phyloP scores from a whole-genome alignment of 768 basidiomycete genomes.

The Wakefieldia striispora region DNA sequence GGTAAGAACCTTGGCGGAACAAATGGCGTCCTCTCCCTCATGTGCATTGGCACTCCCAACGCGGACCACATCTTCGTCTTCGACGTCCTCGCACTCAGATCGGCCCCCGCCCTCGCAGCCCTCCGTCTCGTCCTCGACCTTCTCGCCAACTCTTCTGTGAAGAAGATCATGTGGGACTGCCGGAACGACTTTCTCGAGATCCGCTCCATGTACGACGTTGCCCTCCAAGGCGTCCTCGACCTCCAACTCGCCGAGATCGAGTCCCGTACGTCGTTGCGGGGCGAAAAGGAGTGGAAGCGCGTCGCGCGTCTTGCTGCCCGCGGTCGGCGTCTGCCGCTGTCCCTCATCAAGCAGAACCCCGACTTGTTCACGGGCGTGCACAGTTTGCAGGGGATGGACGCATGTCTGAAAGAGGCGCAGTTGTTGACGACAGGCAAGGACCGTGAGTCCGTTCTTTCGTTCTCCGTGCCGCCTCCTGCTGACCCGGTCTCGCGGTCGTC shows the following conservation, averaged over 20 bases:
- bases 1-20: conserved; percentile 33
- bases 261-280: conserved; percentile 24
- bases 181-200: conserved; percentile 41
- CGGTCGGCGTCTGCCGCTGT: conserved; percentile 23
- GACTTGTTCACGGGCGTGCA: conserved; percentile 33
- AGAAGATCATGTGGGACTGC: conserved; percentile 44
- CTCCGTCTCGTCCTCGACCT: conserved; percentile 27
- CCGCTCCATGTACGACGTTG: conserved; percentile 23
- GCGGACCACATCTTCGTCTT: conserved; percentile 36
- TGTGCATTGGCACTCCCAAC: conserved; percentile 34
- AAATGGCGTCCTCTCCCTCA: conserved; percentile 34
- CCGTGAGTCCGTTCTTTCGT: conserved; percentile 22
- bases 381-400: conserved; percentile 35
- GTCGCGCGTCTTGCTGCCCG: conserved; percentile 24
- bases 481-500: neutral
- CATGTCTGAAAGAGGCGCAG: conserved; percentile 27
- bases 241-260: conserved; percentile 41
- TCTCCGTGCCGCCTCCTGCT: neutral
- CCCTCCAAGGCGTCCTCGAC: conserved; percentile 36
- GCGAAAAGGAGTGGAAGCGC: conserved; percentile 28
- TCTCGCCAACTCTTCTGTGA: conserved; percentile 28
- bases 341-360: conserved; percentile 23
- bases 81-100: conserved; percentile 33
- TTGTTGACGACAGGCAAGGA: conserved; percentile 32
- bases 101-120: conserved; percentile 12